phyloP scores from a whole-genome alignment of 2,329 filamentous ascomycete genomes.

The Geosmithia flava region DNA sequence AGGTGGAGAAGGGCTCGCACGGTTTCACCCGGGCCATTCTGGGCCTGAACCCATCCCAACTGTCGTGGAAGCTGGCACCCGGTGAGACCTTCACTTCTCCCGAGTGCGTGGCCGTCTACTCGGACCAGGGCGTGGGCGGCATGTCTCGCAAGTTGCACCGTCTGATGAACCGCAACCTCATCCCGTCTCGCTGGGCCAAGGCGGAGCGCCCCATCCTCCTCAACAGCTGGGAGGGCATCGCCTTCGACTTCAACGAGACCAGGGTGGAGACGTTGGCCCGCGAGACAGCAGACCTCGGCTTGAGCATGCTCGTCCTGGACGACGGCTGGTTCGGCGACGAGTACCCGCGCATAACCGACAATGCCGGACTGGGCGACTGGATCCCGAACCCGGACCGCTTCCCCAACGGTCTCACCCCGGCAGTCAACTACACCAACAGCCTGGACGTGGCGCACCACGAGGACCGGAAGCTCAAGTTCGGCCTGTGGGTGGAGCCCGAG shows the following conservation, averaged over 20 bases:
- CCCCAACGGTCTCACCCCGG: slow-evolving; percentile 38
- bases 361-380: slow-evolving; percentile 51
- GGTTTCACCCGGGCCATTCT: slow-evolving; percentile 47
- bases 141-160: slow-evolving; percentile 52
- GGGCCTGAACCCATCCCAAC: slow-evolving; percentile 47
- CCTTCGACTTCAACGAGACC: slow-evolving; percentile 44
- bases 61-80: slow-evolving; percentile 42
- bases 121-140: slow-evolving; percentile 42
- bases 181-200: slow-evolving; percentile 40
- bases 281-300: slow-evolving; percentile 44
- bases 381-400: slow-evolving; percentile 44
- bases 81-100: slow-evolving; percentile 47
- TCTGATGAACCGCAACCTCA: slow-evolving; percentile 48
- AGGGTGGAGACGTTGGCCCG: slow-evolving; percentile 41
- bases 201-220: slow-evolving; percentile 41
- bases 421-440: slow-evolving; percentile 37
- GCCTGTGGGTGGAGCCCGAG: slow-evolving; percentile 56
- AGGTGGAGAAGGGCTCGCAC: slow-evolving; percentile 49
- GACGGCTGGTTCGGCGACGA: slow-evolving; percentile 55
- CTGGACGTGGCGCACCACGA: slow-evolving; percentile 21
- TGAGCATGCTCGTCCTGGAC: slow-evolving; percentile 52
- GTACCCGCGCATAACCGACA: slow-evolving; percentile 3
- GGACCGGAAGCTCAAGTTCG: slow-evolving; percentile 39
- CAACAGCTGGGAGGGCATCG: slow-evolving; percentile 55
- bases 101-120: slow-evolving; percentile 51